phyloP scores from a whole-genome alignment of 331 rosid genomes.

The Spiraea crenata region DNA sequence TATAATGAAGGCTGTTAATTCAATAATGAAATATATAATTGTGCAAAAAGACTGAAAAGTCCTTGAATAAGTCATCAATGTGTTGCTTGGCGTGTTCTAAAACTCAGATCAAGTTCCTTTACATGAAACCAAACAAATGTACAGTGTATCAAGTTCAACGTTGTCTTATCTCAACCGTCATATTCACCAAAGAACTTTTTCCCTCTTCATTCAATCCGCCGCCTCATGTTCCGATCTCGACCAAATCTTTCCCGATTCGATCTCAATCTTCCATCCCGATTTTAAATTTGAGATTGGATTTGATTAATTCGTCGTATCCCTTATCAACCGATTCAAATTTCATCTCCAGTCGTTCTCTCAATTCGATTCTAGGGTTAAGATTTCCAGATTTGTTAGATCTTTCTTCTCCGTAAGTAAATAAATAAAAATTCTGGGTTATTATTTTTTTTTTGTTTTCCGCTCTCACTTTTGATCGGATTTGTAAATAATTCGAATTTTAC shows the following conservation, averaged over 20 bases:
- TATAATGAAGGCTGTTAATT: no score
- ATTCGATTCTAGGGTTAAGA: constrained; percentile 52
- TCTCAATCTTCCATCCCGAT: constrained; percentile 5
- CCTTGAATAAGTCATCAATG: no score
- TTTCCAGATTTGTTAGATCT: constrained; percentile 34
- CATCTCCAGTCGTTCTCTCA: background rate
- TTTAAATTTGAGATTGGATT: constrained; percentile 11
- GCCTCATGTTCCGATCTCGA: constrained; percentile 52
- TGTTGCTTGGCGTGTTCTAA: no score
- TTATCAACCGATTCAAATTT: constrained; percentile 34
- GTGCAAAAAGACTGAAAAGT: no score
- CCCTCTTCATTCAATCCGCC: constrained; percentile 49
- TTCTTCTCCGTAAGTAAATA: constrained; percentile 28
- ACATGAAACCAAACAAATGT: no score
- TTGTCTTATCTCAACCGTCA: no score
- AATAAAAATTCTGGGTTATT: constrained; percentile 6
- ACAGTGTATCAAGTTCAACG: no score
- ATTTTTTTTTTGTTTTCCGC: constrained; percentile 12
- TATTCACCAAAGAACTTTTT: no score
- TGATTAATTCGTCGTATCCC: constrained; percentile 4
- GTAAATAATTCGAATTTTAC: constrained; percentile 16
- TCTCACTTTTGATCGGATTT: constrained; percentile 11
- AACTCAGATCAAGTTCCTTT: no score
- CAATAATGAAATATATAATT: no score
- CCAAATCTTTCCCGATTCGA: constrained; percentile 29